phyloP scores from a whole-genome alignment of 208 protist species.

The Wallacemonas sp. region DNA sequence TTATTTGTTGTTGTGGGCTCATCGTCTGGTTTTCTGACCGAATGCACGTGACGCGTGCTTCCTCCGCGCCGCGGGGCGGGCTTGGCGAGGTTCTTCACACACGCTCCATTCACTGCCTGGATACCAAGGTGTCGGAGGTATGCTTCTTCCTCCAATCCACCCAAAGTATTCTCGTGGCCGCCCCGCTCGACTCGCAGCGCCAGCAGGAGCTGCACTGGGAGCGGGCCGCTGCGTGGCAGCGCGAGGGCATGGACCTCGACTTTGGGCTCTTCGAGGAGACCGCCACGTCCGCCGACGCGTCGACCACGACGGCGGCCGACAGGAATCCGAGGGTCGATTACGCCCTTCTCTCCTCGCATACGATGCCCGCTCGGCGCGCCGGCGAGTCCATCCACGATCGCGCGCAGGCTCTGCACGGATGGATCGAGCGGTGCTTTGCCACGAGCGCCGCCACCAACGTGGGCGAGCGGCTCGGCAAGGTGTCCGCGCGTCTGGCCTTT shows the following conservation, averaged over 20 bases:
- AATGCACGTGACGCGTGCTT: no score
- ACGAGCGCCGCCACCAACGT: conserved; percentile 27
- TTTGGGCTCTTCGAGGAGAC: conserved; percentile 41
- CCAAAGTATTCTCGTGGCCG: conserved; percentile 24
- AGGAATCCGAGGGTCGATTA: conserved; percentile 38
- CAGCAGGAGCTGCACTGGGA: background rate
- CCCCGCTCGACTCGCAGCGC: conserved; percentile 15
- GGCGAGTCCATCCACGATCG: conserved; percentile 26
- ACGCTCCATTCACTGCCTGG: background rate
- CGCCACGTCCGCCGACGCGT: background rate
- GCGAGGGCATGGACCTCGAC: conserved; percentile 35
- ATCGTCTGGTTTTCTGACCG: no score
- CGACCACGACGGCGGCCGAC: conserved; percentile 16
- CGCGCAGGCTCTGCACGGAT: conserved; percentile 27
- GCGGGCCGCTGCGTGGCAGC: background rate
- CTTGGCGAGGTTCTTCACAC: background rate
- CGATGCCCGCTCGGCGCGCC: conserved; percentile 24
- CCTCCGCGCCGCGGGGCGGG: no score
- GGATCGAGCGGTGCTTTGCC: conserved; percentile 44
- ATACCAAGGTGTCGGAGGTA: conserved; percentile 25
- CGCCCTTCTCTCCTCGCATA: conserved; percentile 26
- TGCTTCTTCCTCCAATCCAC: conserved; percentile 28
- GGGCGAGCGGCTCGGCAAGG: conserved; percentile 19
- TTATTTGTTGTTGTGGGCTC: no score
- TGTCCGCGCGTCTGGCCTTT: conserved; percentile 31